These are phyloP conservation scores for Furcasterigmium sp. DNA, from an alignment of 2,329 filamentous ascomycete genomes.

Conservation along the genomic window DNA sequence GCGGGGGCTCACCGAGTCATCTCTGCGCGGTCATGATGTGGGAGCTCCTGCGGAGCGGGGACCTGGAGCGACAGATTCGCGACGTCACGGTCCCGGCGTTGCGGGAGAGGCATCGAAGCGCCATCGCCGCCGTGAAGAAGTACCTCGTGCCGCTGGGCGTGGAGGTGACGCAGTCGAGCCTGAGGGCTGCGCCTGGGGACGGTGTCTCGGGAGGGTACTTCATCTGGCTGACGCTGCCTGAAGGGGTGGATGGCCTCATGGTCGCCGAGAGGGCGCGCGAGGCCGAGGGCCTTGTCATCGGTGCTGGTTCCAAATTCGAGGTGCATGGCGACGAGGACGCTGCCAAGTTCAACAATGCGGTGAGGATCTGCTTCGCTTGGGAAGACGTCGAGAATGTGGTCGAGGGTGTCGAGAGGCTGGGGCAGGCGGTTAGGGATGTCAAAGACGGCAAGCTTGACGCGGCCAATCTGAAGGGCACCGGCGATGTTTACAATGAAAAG, in stretches of 20 bases:
- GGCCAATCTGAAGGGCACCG: background rate
- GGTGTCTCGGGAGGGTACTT: slow-evolving; percentile 75
- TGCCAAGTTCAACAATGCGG: slow-evolving; percentile 50
- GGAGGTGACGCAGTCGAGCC: slow-evolving; percentile 26
- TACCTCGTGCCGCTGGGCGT: slow-evolving; percentile 61
- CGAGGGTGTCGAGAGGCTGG: slow-evolving; percentile 64
- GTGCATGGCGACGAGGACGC: slow-evolving; percentile 51
- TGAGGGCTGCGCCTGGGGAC: slow-evolving; percentile 24
- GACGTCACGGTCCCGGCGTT: slow-evolving; percentile 37
- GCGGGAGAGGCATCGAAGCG: slow-evolving; percentile 36
- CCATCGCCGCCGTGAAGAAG: slow-evolving; percentile 54
- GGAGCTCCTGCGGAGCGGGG: slow-evolving; percentile 38
- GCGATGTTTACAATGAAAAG: slow-evolving; percentile 1
- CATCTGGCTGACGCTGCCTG: slow-evolving; percentile 68
- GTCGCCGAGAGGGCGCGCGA: slow-evolving; percentile 52
- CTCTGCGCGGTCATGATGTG: slow-evolving; percentile 47
- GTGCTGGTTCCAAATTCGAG: slow-evolving; percentile 65
- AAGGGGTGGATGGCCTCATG: slow-evolving; percentile 40
- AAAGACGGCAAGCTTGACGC: slow-evolving; percentile 13
- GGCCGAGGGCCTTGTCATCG: slow-evolving; percentile 63
- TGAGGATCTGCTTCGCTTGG: slow-evolving; percentile 70
- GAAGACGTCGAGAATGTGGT: slow-evolving; percentile 59
- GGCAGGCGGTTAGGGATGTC: slow-evolving; percentile 32
- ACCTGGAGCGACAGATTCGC: slow-evolving; percentile 38
- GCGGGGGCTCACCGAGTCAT: slow-evolving; percentile 53